A percentile compares a stretch with the other conserved stretches of the same genome.
phyloP scores from a whole-genome alignment of 495 filamentous ascomycete genomes.

The Trichocladium antarcticum region DNA sequence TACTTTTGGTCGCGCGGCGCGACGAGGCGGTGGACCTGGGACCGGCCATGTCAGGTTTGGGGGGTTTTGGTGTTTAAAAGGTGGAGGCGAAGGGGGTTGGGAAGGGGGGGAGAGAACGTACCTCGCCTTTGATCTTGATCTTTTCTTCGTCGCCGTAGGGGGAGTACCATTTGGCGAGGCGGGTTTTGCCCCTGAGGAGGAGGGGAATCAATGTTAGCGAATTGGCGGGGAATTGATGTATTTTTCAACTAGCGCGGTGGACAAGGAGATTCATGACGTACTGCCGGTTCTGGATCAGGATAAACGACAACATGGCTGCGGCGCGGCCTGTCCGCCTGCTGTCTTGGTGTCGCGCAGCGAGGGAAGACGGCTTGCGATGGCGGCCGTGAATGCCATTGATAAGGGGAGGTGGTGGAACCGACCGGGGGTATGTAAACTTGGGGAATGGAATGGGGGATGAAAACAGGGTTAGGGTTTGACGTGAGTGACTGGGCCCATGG shows the following conservation, averaged over 20 bases:
- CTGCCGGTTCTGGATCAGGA: constrained; percentile 95
- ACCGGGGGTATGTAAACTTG: no score
- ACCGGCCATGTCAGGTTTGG: background rate
- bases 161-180: constrained; percentile 97
- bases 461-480: constrained; percentile 6
- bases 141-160: constrained; percentile 97
- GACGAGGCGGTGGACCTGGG: constrained; percentile 89
- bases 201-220: background rate
- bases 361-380: background rate
- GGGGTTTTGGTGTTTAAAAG: no score
- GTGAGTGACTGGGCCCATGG: no score
- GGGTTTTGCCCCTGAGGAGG: constrained; percentile 77
- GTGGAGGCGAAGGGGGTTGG: background rate
- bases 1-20: constrained; percentile 98
- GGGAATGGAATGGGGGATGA: background rate
- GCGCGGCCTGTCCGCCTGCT: constrained; percentile 5
- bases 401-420: no score
- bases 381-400: background rate
- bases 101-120: constrained; percentile 20
- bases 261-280: constrained; percentile 30
- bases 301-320: constrained; percentile 66
- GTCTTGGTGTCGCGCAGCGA: background rate
- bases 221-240: background rate
- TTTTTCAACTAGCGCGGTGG: no score
- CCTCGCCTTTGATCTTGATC: constrained; percentile 88